A percentile compares a stretch with the other conserved stretches of the same genome.
Evolutionary conservation across 1,284 basidiomycete genomes (phyloP).

Genomic region (Rhodotorula sp.): DNA sequence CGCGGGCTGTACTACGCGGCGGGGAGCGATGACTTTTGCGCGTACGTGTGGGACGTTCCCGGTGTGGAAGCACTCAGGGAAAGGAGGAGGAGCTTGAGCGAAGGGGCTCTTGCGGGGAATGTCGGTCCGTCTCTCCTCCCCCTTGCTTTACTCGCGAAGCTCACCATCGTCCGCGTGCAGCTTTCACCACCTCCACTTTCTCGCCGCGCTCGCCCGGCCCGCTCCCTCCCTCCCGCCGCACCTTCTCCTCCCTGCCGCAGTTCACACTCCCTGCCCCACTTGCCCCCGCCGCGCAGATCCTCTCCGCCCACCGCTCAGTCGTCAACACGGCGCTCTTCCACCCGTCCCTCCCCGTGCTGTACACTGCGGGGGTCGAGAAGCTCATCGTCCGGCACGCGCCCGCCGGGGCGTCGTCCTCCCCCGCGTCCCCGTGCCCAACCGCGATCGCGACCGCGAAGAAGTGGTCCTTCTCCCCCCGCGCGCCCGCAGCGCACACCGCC

Average conservation of each 20-base stretch:
- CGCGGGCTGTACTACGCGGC: slow-evolving; percentile 63
- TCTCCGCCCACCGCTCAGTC: slow-evolving; percentile 68
- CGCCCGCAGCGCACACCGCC: background rate
- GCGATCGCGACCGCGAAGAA: background rate
- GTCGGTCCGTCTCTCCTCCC: slow-evolving; percentile 53
- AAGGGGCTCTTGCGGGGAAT: slow-evolving; percentile 27
- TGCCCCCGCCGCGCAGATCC: slow-evolving; percentile 11
- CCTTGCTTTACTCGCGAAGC: background rate
- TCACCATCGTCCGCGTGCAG: background rate
- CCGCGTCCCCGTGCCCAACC: slow-evolving; percentile 8
- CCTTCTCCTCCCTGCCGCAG: background rate
- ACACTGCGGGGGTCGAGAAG: slow-evolving; percentile 70
- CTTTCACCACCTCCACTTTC: background rate
- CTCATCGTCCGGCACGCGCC: slow-evolving; percentile 65
- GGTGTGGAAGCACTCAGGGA: slow-evolving; percentile 55
- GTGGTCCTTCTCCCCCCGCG: slow-evolving; percentile 16
- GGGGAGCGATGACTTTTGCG: slow-evolving; percentile 77
- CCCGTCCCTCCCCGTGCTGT: slow-evolving; percentile 65
- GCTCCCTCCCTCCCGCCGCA: background rate
- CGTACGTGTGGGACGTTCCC: slow-evolving; percentile 76
- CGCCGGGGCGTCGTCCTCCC: too few relatives aligned
- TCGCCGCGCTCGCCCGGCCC: background rate
- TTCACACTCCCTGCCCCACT: slow-evolving; percentile 17
- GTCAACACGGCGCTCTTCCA: slow-evolving; percentile 72
- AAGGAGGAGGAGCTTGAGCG: slow-evolving; percentile 52